Evolutionary conservation across 768 basidiomycete species (phyloP).

Genomic region (Lactarius indigo): DNA sequence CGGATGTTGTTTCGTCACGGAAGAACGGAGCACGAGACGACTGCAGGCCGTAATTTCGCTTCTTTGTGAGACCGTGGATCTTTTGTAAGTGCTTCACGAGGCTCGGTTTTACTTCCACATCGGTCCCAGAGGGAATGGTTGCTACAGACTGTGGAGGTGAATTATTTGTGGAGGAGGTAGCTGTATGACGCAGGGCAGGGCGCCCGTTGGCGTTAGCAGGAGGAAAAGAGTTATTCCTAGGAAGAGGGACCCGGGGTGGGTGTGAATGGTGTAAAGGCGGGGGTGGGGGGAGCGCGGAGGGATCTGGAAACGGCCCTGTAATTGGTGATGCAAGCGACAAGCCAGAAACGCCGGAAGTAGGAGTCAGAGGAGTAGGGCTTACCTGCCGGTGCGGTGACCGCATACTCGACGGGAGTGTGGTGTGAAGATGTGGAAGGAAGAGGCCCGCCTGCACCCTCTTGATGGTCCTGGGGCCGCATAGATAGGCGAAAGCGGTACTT

Average conservation of each 20-base stretch:
- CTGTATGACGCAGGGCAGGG: not conserved
- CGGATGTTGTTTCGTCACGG: conserved; percentile 19
- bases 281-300: conserved; percentile 4
- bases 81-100: conserved; percentile 26
- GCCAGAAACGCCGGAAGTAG: conserved; percentile 15
- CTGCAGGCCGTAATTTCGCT: conserved; percentile 26
- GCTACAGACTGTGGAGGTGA: conserved; percentile 12
- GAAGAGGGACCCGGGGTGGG: conserved; percentile 20
- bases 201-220: conserved; percentile 17
- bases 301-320: conserved; percentile 11
- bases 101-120: conserved; percentile 13
- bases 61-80: conserved; percentile 26
- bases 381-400: conserved; percentile 6
- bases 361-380: conserved; percentile 20
- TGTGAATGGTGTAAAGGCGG: conserved; percentile 3
- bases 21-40: conserved; percentile 21
- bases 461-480: conserved; percentile 8
- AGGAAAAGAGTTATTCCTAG: conserved; percentile 22
- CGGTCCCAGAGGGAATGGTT: conserved; percentile 1
- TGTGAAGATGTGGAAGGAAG: conserved; percentile 2
- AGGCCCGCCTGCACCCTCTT: conserved; percentile 1
- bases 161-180: conserved; percentile 14
- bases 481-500: conserved; percentile 22
- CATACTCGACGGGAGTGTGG: conserved; percentile 2
- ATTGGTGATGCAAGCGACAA: conserved; percentile 20